phyloP scores from a whole-genome alignment of 257 asterid genomes.

The Solanum pimpinellifolium region DNA sequence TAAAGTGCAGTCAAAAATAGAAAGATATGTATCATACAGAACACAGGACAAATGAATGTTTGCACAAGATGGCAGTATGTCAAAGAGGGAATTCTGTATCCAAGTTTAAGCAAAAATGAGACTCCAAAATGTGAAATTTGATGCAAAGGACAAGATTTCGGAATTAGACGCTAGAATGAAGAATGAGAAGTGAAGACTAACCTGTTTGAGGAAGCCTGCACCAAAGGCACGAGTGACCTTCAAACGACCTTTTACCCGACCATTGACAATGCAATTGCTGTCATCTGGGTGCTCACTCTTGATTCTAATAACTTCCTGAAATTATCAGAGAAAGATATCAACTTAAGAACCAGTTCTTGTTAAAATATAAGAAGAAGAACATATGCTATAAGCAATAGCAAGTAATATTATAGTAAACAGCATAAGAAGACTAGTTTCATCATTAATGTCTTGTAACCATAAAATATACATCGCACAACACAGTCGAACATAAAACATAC shows the following conservation, averaged over 20 bases:
- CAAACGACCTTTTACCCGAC: slow-evolving; percentile 90
- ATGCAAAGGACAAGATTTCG: not conserved
- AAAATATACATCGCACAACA: not conserved
- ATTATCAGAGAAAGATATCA: not conserved
- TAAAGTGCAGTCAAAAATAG: not conserved
- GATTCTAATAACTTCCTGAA: slow-evolving; percentile 83
- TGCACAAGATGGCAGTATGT: not conserved
- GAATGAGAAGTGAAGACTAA: slow-evolving; percentile 9
- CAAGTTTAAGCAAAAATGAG: not conserved
- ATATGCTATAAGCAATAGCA: not conserved
- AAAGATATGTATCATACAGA: not conserved
- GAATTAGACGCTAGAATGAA: not conserved
- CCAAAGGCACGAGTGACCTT: slow-evolving; percentile 99
- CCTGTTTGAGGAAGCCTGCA: slow-evolving; percentile 97
- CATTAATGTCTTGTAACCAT: not conserved
- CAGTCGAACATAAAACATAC: not conserved
- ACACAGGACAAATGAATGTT: not conserved
- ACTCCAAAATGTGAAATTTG: not conserved
- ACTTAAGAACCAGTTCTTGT: not conserved
- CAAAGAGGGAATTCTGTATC: not conserved
- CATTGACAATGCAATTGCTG: slow-evolving; percentile 79
- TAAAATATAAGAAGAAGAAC: not conserved
- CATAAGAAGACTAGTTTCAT: not conserved
- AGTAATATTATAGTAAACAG: not conserved
- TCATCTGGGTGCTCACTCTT: slow-evolving; percentile 97